Conservation (phyloP, 2,329 filamentous ascomycete species). For the Phaeosphaeria sp. region DNA sequence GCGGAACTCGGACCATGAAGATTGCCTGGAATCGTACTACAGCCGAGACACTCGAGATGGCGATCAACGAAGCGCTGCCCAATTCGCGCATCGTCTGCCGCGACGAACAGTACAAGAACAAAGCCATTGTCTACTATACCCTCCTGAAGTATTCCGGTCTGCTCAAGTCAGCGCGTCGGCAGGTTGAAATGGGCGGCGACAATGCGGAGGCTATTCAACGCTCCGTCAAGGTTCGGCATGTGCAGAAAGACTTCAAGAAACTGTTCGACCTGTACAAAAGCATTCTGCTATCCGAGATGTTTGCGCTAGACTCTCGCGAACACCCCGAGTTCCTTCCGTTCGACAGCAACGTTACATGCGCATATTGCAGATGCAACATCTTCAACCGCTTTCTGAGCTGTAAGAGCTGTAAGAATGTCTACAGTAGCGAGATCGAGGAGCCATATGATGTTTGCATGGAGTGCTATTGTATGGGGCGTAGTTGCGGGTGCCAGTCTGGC, state of each 20-base stretch:
- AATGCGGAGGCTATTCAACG: slow-evolving; percentile 48
- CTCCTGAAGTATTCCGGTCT: slow-evolving; percentile 76
- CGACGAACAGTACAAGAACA: slow-evolving; percentile 99
- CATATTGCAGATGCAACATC: slow-evolving; percentile 94
- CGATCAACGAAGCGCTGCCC: slow-evolving; percentile 84
- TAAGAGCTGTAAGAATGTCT: slow-evolving; percentile 75
- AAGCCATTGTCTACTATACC: slow-evolving; percentile 90
- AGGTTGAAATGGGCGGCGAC: slow-evolving; percentile 55
- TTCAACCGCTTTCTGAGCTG: slow-evolving; percentile 97
- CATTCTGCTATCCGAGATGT: slow-evolving; percentile 86
- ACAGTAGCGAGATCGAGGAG: slow-evolving; percentile 75
- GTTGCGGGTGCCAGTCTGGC: slow-evolving; percentile 85
- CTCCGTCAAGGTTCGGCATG: slow-evolving; percentile 66
- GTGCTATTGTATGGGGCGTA: slow-evolving; percentile 96
- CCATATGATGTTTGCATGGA: slow-evolving; percentile 98
- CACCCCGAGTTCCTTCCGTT: slow-evolving; percentile 80
- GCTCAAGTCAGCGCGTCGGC: slow-evolving; percentile 64
- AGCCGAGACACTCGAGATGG: slow-evolving; percentile 86
- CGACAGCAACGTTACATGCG: slow-evolving; percentile 92
- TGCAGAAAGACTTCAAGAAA: slow-evolving; percentile 82
- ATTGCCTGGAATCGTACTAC: slow-evolving; percentile 98
- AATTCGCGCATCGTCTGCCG: slow-evolving; percentile 90
- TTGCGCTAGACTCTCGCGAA: slow-evolving; percentile 70
- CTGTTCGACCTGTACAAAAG: slow-evolving; percentile 80
- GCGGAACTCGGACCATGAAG: slow-evolving; percentile 94